A percentile compares a stretch with the other conserved stretches of the same genome.
Conservation (phyloP, 345 rosid species). For the Combretum micranthum region DNA sequence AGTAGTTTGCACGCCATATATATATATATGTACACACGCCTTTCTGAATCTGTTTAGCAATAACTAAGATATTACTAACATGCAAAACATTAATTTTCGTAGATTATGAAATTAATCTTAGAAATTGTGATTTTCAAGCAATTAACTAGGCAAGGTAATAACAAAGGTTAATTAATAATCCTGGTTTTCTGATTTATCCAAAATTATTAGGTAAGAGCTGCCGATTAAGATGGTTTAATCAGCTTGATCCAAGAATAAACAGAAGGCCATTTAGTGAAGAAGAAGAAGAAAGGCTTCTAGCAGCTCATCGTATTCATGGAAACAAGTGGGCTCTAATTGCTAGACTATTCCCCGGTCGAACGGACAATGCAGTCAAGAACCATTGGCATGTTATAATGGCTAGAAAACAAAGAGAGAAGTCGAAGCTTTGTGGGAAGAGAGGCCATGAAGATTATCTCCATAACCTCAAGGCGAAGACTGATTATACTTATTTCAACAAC, state of each 20-base stretch:
- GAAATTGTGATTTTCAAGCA: no score
- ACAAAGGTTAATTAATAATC: no score
- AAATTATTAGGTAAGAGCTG: constrained; percentile 54
- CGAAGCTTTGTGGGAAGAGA: constrained; percentile 38
- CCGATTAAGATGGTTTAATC: constrained; percentile 57
- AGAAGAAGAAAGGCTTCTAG: constrained; percentile 46
- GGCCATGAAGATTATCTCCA: constrained; percentile 19
- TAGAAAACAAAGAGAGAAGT: constrained; percentile 38
- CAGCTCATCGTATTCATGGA: constrained; percentile 42
- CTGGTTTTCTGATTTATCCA: no score
- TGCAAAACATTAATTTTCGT: no score
- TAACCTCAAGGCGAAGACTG: neutral
- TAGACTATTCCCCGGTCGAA: constrained; percentile 45
- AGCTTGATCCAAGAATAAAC: constrained; percentile 54
- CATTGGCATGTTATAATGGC: constrained; percentile 63
- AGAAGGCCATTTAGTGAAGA: constrained; percentile 44
- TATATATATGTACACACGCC: no score
- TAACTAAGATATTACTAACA: no score
- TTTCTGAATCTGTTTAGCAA: no score
- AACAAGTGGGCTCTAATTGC: constrained; percentile 55
- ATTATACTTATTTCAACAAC: no score
- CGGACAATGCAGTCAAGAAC: constrained; percentile 57
- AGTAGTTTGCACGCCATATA: no score
- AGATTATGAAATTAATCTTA: no score
- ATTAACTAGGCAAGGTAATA: no score